These are phyloP conservation scores for Yamadazyma tumulicola DNA, from an alignment of 805 yeast species.

Conservation along the genomic window DNA sequence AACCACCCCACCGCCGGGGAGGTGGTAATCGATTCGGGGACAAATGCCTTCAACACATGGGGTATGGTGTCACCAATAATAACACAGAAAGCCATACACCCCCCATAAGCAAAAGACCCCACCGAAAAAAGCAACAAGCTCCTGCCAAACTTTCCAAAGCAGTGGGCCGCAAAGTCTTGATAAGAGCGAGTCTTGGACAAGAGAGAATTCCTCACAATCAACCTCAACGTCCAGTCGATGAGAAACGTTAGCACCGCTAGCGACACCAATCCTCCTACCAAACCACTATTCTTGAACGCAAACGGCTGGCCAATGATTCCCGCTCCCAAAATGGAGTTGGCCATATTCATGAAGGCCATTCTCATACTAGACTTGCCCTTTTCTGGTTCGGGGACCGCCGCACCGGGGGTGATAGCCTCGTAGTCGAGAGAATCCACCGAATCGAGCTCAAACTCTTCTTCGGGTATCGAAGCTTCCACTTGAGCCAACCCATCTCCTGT, in stretches of 20 bases:
- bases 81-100: slow-evolving; percentile 89
- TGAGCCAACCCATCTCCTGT: not conserved
- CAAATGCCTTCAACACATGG: slow-evolving; percentile 70
- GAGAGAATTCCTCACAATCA: slow-evolving; percentile 79
- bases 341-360: slow-evolving; percentile 97
- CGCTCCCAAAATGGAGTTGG: slow-evolving; percentile 91
- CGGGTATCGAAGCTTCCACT: not conserved
- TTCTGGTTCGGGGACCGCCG: slow-evolving; percentile 8
- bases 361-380: slow-evolving; percentile 46
- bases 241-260: slow-evolving; percentile 59
- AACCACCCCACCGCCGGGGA: slow-evolving; percentile 36
- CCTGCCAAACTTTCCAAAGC: slow-evolving; percentile 75
- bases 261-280: slow-evolving; percentile 66
- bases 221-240: slow-evolving; percentile 82
- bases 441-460: slow-evolving; percentile 18
- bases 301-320: slow-evolving; percentile 94
- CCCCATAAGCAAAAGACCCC: slow-evolving; percentile 90
- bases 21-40: slow-evolving; percentile 43
- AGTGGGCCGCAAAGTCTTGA: slow-evolving; percentile 78
- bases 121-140: slow-evolving; percentile 67
- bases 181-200: slow-evolving; percentile 73
- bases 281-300: slow-evolving; percentile 78
- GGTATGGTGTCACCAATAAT: slow-evolving; percentile 95
- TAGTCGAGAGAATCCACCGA: slow-evolving; percentile 18
- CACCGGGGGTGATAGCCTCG: slow-evolving; percentile 1